Base-by-base conservation (phyloP, 306 rosid species). In the Prunus davidiana region DNA sequence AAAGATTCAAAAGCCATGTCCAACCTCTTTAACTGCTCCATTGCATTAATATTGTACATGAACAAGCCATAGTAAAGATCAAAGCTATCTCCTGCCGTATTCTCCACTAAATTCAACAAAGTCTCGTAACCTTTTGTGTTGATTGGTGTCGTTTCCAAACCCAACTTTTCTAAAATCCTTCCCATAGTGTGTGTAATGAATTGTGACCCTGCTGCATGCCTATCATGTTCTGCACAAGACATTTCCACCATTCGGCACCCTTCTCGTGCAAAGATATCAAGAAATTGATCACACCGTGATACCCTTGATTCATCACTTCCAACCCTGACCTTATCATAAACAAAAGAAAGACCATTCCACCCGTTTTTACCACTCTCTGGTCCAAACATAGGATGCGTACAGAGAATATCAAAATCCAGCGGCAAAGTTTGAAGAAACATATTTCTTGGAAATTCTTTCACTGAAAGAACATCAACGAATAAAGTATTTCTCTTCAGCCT, bases 341-440 rank as follows among this genome's bases (percentile, higher is more conserved):
- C 89, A 80, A 93, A 88, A 76, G 88, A 69, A 72, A 93, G 96
- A 74, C 84, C 82, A 13, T 80, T 84, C 97, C 98, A 93, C 68
- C 96, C 96, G 72, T 86, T 87, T 77, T 83, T 89, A 46, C 96
- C 98, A 84, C 97, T 93, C 86, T 91, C 97, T 51, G 98, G 97
- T 64, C 98, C 98, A 75, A 93, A 93, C 98, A 93, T 93, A 34
- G 98, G 98, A 78, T 93, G 98, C 0, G 96, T 88, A 77, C 98
- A 93, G 50, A 93, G 94, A 74, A 93, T 71, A 73, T 93, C 97
- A 78, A 88, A 93, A 25, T 87, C 52, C 45, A 71, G 83, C 6
- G 93, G 93, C 78, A 93, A 81, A 67, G 77, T 69, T 25, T 87
- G 89, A 84, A 93, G 88, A 85, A 93, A 91, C 78, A 93, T 71